Percentiles rank a stretch among this genome's conserved stretches.
Evolutionary conservation across 345 rosid genomes (phyloP).

Genomic region (Rhodomyrtus tomentosa): DNA sequence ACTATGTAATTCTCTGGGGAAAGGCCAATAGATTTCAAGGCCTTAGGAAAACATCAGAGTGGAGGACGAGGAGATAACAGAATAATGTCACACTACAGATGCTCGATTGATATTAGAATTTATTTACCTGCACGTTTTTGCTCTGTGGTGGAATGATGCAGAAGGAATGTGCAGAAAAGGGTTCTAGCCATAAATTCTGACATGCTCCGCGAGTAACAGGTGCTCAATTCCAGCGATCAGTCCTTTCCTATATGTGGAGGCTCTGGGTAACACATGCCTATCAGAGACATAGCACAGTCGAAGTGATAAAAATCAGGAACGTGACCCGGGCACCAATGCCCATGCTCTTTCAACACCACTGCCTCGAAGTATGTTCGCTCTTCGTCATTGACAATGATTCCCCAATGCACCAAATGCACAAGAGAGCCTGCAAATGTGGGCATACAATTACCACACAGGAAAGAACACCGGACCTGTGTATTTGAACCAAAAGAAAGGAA

Average conservation of each 20-base stretch:
- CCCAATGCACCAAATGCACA: conserved; percentile 77
- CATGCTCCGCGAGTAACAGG: conserved; percentile 68
- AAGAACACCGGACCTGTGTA: not conserved
- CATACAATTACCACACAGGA: not conserved
- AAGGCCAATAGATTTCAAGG: not conserved
- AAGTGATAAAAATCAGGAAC: conserved; percentile 94
- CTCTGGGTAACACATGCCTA: conserved; percentile 86
- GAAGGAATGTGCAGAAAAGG: conserved; percentile 72
- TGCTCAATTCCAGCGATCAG: conserved; percentile 73
- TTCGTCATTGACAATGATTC: conserved; percentile 96
- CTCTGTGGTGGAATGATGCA: conserved; percentile 58
- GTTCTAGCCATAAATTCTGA: conserved; percentile 77
- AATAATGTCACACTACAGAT: not conserved
- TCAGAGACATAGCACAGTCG: conserved; percentile 80
- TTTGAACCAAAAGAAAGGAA: not conserved
- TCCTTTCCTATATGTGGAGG: conserved; percentile 97
- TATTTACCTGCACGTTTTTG: conserved; percentile 60
- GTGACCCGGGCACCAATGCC: conserved; percentile 50
- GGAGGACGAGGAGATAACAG: not conserved
- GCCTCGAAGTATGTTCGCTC: conserved; percentile 88
- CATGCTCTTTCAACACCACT: conserved; percentile 50
- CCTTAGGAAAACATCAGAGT: not conserved
- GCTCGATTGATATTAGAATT: not conserved
- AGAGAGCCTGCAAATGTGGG: conserved; percentile 51
- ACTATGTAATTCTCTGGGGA: not conserved